Conservation (phyloP, 768 basidiomycete genomes). For the Amanita rubescens region DNA sequence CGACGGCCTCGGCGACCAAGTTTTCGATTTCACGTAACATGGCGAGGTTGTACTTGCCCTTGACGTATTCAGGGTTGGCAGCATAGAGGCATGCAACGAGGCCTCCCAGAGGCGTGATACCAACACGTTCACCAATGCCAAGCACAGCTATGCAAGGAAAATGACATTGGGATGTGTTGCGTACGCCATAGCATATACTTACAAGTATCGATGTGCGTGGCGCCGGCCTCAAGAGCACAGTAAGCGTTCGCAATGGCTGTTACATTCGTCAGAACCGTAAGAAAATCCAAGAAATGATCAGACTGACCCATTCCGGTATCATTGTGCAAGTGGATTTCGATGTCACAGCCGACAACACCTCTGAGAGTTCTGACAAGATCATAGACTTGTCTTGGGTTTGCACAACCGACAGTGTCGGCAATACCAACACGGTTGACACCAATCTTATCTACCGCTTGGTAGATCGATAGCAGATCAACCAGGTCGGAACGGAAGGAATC, state of each 20-base stretch:
- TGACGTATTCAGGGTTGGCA: constrained; percentile 98
- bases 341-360: constrained; percentile 95
- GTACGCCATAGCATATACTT: constrained; percentile 19
- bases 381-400: constrained; percentile 97
- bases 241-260: constrained; percentile 97
- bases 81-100: constrained; percentile 95
- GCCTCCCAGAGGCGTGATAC: constrained; percentile 96
- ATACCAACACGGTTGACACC: constrained; percentile 98
- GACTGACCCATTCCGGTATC: constrained; percentile 92
- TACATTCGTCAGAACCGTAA: neutral
- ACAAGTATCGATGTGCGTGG: constrained; percentile 99
- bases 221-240: constrained; percentile 96
- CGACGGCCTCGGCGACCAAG: constrained; percentile 96
- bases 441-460: constrained; percentile 99
- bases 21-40: constrained; percentile 99
- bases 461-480: constrained; percentile 96
- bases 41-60: constrained; percentile 95
- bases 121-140: constrained; percentile 98
- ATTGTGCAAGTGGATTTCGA: constrained; percentile 97
- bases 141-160: constrained; percentile 60
- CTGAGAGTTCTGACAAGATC: constrained; percentile 94
- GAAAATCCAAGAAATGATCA: neutral
- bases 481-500: constrained; percentile 99
- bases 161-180: constrained; percentile 4
- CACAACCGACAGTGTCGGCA: constrained; percentile 98